Percentiles rank a stretch among this genome's conserved stretches.
Conservation (phyloP, 805 yeast genomes). For the Ogataea nonfermentans region DNA sequence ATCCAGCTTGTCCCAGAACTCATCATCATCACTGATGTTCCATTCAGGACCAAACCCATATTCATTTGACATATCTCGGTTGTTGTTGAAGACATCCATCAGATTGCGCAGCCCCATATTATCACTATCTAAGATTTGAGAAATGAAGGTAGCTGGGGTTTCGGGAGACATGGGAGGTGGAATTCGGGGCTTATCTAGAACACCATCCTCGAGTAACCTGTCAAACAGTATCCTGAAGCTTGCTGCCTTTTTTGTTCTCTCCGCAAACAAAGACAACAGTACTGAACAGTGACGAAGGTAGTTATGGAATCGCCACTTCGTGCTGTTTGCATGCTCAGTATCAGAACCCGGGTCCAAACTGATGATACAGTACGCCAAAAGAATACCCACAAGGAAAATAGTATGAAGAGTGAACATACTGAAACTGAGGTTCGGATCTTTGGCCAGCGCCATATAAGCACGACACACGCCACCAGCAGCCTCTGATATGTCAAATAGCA, state of each 20-base stretch:
- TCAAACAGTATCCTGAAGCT: slow-evolving; percentile 20
- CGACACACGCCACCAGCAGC: slow-evolving; percentile 22
- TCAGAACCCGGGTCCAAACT: slow-evolving; percentile 10
- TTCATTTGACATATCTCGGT: neutral
- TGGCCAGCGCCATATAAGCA: slow-evolving; percentile 13
- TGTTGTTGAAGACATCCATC: slow-evolving; percentile 11
- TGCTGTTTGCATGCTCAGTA: neutral
- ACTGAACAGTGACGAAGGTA: slow-evolving; percentile 20
- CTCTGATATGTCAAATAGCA: slow-evolving; percentile 9
- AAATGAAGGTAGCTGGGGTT: slow-evolving; percentile 1
- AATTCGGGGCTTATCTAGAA: slow-evolving; percentile 4
- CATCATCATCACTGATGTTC: slow-evolving; percentile 16
- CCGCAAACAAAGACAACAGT: slow-evolving; percentile 16
- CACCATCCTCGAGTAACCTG: slow-evolving; percentile 16
- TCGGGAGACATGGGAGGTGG: neutral
- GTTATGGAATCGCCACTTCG: slow-evolving; percentile 14
- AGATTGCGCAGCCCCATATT: slow-evolving; percentile 11
- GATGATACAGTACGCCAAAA: slow-evolving; percentile 18
- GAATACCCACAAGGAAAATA: slow-evolving; percentile 17
- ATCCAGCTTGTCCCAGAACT: slow-evolving; percentile 16
- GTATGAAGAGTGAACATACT: slow-evolving; percentile 22
- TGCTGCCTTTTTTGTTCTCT: slow-evolving; percentile 21
- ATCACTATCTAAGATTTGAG: slow-evolving; percentile 5
- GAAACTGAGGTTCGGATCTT: slow-evolving; percentile 15
- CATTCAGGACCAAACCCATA: slow-evolving; percentile 1